Evolutionary conservation across 2,329 filamentous ascomycete species (phyloP).

Genomic region (Penicillium sp.): DNA sequence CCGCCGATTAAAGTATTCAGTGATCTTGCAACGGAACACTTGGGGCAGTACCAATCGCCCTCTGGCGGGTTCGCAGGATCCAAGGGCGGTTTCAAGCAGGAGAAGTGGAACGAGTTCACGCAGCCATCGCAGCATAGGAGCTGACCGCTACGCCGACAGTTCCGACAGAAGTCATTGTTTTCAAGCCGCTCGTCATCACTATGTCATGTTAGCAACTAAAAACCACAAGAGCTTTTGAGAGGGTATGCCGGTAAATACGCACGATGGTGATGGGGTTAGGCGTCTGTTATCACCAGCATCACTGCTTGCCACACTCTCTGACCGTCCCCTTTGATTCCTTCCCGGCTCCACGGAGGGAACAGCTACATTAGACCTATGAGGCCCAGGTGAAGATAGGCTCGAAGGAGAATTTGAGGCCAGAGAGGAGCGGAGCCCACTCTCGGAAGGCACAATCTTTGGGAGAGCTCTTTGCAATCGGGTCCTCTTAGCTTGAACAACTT

Average conservation of each 20-base stretch:
- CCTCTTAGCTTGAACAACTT: constrained; percentile 33
- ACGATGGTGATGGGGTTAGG: constrained; percentile 25
- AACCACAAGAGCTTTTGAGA: not conserved
- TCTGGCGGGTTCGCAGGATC: constrained; percentile 67
- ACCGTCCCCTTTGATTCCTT: constrained; percentile 17
- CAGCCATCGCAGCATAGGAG: constrained; percentile 95
- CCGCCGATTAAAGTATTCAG: constrained; percentile 68
- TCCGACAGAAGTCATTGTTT: constrained; percentile 88
- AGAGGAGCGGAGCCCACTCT: constrained; percentile 34
- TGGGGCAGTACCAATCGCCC: constrained; percentile 82
- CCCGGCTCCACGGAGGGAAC: constrained; percentile 1
- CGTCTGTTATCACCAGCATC: constrained; percentile 32
- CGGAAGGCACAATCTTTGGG: constrained; percentile 27
- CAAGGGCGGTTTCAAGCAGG: constrained; percentile 82
- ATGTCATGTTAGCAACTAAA: constrained; percentile 21
- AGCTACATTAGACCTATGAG: constrained; percentile 1
- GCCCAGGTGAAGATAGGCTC: constrained; percentile 18
- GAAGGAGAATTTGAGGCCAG: constrained; percentile 22
- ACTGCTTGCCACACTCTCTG: constrained; percentile 28
- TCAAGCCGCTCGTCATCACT: constrained; percentile 51
- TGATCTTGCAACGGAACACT: constrained; percentile 57
- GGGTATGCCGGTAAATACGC: not conserved
- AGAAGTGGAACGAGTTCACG: constrained; percentile 85
- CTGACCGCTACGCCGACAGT: constrained; percentile 81
- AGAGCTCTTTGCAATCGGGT: constrained; percentile 28